These are phyloP conservation scores for Fusarium setosum DNA, from an alignment of 2,329 filamentous ascomycete genomes.

Conservation along the genomic window DNA sequence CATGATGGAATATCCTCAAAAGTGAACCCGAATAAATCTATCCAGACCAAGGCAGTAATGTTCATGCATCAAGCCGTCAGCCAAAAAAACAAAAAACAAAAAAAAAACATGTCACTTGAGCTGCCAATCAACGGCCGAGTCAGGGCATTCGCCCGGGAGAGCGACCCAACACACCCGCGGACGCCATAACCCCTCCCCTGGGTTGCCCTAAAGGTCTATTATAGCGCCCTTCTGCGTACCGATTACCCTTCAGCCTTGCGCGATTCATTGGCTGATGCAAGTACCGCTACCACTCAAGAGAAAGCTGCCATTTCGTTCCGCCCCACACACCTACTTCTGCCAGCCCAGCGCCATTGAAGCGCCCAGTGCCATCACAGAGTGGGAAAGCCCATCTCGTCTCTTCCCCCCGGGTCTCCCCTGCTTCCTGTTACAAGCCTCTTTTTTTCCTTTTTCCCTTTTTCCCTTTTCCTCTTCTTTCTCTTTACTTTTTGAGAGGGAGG, in stretches of 20 bases:
- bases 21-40: background rate
- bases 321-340: constrained; percentile 32
- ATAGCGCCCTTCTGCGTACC: constrained; percentile 7
- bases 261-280: rapidly evolving
- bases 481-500: constrained; percentile 23
- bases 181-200: constrained; percentile 26
- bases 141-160: constrained; percentile 15
- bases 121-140: constrained; percentile 23
- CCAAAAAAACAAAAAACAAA: no score
- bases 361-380: constrained; percentile 5
- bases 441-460: constrained; percentile 1
- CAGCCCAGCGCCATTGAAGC: constrained; percentile 8
- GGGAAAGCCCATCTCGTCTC: constrained; percentile 22
- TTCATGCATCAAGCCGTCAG: no score
- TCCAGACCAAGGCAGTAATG: no score
- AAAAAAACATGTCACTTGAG: constrained; percentile 6
- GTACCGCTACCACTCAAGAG: constrained; percentile 3
- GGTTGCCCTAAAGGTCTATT: constrained; percentile 6
- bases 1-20: no score
- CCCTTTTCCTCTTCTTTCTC: constrained; percentile 2
- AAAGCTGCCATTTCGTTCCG: constrained; percentile 10
- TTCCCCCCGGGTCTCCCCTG: constrained; percentile 8
- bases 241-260: background rate
- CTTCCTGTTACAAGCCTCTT: background rate
- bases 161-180: constrained; percentile 9